Percentiles rank a stretch among this genome's conserved stretches.
These are phyloP conservation scores for Pichia sp. DNA, from an alignment of 1,139 yeast genomes.

Conservation along the genomic window DNA sequence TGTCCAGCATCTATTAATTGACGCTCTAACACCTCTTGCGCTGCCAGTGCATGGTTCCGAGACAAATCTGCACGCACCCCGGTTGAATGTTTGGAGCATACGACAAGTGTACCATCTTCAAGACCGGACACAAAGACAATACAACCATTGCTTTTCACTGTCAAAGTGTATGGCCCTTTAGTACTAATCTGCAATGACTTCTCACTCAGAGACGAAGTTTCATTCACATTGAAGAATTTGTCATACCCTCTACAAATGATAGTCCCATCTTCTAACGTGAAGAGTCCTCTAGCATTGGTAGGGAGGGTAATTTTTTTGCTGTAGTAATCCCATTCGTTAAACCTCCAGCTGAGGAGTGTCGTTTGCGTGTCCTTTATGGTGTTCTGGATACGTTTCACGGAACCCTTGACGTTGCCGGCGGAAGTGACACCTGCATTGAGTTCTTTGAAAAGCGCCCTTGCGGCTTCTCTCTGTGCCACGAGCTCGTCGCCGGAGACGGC, in stretches of 20 bases:
- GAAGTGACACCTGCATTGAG: no score
- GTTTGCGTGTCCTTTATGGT: no score
- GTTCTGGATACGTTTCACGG: no score
- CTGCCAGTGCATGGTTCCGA: constrained; percentile 71
- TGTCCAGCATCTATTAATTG: constrained; percentile 43
- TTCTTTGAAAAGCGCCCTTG: no score
- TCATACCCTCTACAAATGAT: constrained; percentile 87
- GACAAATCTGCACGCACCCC: constrained; percentile 51
- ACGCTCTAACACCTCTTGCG: constrained; percentile 47
- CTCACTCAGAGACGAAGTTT: constrained; percentile 48
- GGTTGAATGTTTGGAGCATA: constrained; percentile 86
- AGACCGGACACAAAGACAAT: constrained; percentile 78
- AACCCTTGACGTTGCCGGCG: no score
- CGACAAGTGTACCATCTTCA: constrained; percentile 62
- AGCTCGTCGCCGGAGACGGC: no score
- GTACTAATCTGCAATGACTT: constrained; percentile 40
- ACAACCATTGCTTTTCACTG: constrained; percentile 92
- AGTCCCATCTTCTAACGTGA: constrained; percentile 44
- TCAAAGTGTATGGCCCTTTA: constrained; percentile 70
- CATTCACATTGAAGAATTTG: constrained; percentile 83
- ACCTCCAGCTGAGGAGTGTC: constrained; percentile 59
- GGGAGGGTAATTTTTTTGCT: constrained; percentile 52
- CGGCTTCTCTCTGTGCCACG: no score
- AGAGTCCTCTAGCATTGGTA: constrained; percentile 76
- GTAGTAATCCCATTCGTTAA: constrained; percentile 83